Percentiles rank a stretch among this genome's conserved stretches.
These are phyloP conservation scores for Chloropicon primus DNA, from an alignment of 139 green algal genomes.

Conservation along the genomic window DNA sequence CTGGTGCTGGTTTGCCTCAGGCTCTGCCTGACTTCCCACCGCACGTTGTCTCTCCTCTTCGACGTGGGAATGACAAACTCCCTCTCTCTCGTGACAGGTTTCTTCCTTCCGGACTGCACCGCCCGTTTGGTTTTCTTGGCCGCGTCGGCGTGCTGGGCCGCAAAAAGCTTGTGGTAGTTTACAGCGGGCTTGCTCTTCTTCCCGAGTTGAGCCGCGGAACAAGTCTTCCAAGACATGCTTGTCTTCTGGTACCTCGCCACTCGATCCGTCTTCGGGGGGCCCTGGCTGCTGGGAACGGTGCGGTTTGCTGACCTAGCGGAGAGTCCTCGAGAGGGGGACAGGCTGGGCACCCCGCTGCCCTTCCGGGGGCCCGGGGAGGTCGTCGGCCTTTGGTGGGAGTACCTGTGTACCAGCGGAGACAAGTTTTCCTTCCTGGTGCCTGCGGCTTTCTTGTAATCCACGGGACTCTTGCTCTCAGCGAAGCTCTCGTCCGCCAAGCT, in stretches of 20 bases:
- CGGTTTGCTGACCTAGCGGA: not conserved
- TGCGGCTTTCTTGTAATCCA: not conserved
- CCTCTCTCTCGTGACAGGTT: not conserved
- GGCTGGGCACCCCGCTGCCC: too few species aligned
- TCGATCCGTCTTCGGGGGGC: not conserved
- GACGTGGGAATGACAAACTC: not conserved
- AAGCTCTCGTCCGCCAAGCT: not conserved
- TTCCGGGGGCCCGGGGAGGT: not conserved
- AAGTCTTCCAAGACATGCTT: not conserved
- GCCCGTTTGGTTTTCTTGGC: not conserved
- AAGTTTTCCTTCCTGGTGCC: not conserved
- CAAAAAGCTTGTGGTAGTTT: not conserved
- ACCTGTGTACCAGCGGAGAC: not conserved
- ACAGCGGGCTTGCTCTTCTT: not conserved
- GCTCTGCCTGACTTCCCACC: not conserved
- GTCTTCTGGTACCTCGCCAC: not conserved
- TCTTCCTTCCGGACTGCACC: not conserved
- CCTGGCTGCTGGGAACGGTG: not conserved
- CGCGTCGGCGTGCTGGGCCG: not conserved
- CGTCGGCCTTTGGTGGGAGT: too few species aligned
- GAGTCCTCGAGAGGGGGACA: not conserved
- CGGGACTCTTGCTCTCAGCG: not conserved
- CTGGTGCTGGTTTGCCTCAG: too few species aligned
- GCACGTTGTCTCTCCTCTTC: not conserved
- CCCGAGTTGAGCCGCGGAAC: not conserved